Conservation (phyloP, 2,329 filamentous ascomycete genomes). For the Cladosporium colombiae region DNA sequence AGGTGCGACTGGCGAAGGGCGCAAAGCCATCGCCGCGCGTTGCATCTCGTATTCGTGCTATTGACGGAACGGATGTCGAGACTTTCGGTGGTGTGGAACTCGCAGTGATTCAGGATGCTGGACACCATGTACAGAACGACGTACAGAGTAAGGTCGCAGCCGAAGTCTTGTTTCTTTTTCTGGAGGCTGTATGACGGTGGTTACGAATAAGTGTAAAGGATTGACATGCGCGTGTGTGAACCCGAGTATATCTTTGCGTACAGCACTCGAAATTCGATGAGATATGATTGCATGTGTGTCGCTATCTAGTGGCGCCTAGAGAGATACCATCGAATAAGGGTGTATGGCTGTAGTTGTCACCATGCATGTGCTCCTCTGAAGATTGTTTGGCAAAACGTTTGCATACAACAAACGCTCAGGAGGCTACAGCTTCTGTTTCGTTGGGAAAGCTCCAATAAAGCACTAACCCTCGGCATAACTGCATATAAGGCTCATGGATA, state of each 20-base stretch:
- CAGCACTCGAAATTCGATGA: neutral
- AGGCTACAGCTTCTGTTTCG: neutral
- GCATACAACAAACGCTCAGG: neutral
- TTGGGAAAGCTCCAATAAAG: neutral
- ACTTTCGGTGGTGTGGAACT: conserved; percentile 42
- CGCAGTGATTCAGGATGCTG: conserved; percentile 47
- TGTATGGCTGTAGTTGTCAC: neutral
- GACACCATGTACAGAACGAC: conserved; percentile 58
- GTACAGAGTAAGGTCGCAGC: conserved; percentile 52
- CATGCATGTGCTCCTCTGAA: neutral
- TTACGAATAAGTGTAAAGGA: neutral
- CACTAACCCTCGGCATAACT: neutral
- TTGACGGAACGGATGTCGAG: neutral
- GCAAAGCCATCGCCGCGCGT: neutral
- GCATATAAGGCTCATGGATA: neutral
- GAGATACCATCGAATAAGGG: neutral
- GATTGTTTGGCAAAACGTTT: neutral
- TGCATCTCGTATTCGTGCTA: neutral
- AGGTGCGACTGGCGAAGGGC: neutral
- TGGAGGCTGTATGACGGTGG: conserved; percentile 1
- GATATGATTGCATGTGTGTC: neutral
- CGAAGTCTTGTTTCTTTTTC: conserved; percentile 14
- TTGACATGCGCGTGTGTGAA: neutral
- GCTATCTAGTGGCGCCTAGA: neutral
- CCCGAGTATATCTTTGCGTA: neutral